phyloP scores from a whole-genome alignment of 169 alveolate genomes.

The Prorocentrum cordatum region DNA sequence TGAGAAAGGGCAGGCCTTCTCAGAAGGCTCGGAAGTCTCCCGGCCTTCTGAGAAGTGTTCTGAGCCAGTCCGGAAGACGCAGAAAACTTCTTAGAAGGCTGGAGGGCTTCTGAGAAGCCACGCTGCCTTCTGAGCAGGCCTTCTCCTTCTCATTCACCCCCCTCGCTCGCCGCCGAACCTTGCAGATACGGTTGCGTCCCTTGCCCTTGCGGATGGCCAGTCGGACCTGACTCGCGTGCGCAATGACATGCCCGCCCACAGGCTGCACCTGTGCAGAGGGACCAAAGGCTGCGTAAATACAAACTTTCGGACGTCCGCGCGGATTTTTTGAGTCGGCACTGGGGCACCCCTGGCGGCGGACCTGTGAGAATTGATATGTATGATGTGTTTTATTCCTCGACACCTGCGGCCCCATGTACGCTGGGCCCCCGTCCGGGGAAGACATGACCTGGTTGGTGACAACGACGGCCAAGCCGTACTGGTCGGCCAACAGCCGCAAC shows the following conservation, averaged over 20 bases:
- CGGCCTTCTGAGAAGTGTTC: too few species aligned
- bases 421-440: not conserved
- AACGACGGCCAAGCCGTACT: constrained; percentile 72
- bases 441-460: constrained; percentile 89
- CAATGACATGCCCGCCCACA: constrained; percentile 94
- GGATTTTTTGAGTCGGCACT: constrained; percentile 75
- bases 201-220: constrained; percentile 88
- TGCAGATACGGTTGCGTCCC: constrained; percentile 92
- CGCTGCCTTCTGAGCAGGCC: too few species aligned
- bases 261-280: too few species aligned
- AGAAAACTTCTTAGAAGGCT: too few species aligned
- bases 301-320: constrained; percentile 77
- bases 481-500: constrained; percentile 92
- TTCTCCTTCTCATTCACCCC: too few species aligned
- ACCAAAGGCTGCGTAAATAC: constrained; percentile 98
- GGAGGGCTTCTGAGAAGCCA: too few species aligned
- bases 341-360: not conserved
- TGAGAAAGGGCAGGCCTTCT: too few species aligned
- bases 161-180: too few species aligned
- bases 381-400: not conserved
- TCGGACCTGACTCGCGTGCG: constrained; percentile 98
- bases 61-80: too few species aligned
- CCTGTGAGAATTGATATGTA: not conserved
- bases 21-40: too few species aligned
- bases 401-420: not conserved